Percentiles rank a stretch among this genome's conserved stretches.
Conservation (phyloP, 257 asterid species). For the Osmanthus fragrans region DNA sequence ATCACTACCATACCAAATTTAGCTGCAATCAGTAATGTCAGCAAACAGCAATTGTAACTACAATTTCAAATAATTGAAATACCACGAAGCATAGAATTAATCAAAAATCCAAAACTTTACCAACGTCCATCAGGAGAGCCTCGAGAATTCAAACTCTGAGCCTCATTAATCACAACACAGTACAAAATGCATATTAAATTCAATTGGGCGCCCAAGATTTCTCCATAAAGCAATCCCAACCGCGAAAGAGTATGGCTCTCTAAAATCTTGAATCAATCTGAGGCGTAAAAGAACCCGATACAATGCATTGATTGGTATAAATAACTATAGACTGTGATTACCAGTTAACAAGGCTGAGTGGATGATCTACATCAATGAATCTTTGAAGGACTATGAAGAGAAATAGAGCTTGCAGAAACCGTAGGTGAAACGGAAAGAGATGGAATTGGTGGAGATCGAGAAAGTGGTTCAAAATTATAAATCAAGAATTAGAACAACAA, state of each 20-base stretch:
- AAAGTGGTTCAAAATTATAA: slow-evolving; percentile 9
- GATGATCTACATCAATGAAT: background rate
- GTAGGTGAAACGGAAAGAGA: background rate
- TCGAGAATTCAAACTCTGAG: slow-evolving; percentile 14
- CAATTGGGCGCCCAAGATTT: slow-evolving; percentile 21
- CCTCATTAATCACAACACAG: slow-evolving; percentile 10
- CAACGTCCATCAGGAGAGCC: slow-evolving; percentile 9
- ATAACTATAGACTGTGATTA: background rate
- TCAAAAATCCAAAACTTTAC: background rate
- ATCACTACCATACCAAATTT: slow-evolving; percentile 23
- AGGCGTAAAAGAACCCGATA: slow-evolving; percentile 12
- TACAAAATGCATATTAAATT: background rate
- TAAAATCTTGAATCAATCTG: slow-evolving; percentile 22
- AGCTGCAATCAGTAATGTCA: slow-evolving; percentile 7
- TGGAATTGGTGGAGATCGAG: slow-evolving; percentile 19
- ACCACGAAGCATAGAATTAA: background rate
- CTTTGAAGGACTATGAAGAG: no score
- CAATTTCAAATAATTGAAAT: slow-evolving; percentile 8
- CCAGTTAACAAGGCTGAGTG: slow-evolving; percentile 7
- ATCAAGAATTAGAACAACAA: background rate
- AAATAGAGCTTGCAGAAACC: background rate
- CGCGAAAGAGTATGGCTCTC: background rate
- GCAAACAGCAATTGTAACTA: slow-evolving; percentile 15
- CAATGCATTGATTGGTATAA: slow-evolving; percentile 13
- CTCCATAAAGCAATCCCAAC: slow-evolving; percentile 11